Evolutionary conservation across 75 land plant genomes (phyloP).

Genomic region (Picea sitchensis): DNA sequence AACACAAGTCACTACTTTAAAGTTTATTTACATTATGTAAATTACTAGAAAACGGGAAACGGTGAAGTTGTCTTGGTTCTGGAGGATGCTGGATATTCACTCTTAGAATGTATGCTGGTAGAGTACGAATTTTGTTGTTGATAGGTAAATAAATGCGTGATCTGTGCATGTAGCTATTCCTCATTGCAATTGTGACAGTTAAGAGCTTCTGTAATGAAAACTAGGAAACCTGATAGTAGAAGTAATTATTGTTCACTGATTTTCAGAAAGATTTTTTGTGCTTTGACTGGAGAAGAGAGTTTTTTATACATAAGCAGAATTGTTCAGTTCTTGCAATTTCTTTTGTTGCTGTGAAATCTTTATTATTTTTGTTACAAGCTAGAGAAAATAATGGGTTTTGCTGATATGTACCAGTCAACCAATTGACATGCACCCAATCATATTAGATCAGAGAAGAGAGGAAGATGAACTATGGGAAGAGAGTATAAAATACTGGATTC

Average conservation of each 20-base stretch:
- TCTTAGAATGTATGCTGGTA: neutral
- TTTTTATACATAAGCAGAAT: neutral
- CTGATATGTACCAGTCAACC: neutral
- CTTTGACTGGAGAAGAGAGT: neutral
- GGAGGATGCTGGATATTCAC: neutral
- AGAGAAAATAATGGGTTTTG: neutral
- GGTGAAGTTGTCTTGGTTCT: neutral
- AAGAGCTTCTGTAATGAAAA: neutral
- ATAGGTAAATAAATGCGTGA: neutral
- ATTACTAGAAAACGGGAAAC: too few relatives aligned
- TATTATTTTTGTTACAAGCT: neutral
- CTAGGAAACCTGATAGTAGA: too few relatives aligned
- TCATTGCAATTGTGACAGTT: neutral
- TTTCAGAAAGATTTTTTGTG: neutral
- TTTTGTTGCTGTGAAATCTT: neutral
- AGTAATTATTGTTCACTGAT: neutral
- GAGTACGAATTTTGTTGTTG: neutral
- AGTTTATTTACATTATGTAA: too few relatives aligned
- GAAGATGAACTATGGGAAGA: too few relatives aligned
- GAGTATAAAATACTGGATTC: too few relatives aligned
- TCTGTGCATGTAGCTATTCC: neutral
- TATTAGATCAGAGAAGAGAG: neutral
- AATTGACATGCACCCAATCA: neutral
- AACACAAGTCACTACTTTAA: too few relatives aligned
- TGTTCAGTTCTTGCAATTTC: neutral